These are phyloP conservation scores for Phytopythium litorale DNA, from an alignment of 352 stramenopile genomes.

Conservation along the genomic window DNA sequence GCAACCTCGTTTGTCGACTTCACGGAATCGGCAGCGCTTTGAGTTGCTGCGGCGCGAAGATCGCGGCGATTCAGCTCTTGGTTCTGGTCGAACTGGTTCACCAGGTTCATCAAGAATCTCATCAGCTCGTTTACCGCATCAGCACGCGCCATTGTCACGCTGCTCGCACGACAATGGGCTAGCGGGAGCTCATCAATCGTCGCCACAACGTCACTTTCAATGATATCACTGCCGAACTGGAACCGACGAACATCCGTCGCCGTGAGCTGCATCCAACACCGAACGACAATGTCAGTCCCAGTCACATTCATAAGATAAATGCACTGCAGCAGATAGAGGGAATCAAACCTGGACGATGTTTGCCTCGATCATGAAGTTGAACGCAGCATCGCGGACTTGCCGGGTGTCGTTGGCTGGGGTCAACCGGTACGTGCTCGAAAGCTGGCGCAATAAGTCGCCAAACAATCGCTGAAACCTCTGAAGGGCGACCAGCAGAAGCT, in stretches of 20 bases:
- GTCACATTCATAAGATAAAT: background rate
- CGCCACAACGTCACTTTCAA: constrained; percentile 32
- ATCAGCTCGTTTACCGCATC: constrained; percentile 41
- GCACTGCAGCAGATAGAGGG: background rate
- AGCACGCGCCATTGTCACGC: constrained; percentile 22
- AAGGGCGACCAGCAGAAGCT: constrained; percentile 31
- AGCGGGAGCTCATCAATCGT: constrained; percentile 36
- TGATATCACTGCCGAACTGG: constrained; percentile 3
- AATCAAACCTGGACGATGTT: constrained; percentile 35
- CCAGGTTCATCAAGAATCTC: constrained; percentile 35
- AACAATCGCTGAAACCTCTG: constrained; percentile 41
- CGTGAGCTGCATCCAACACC: constrained; percentile 9
- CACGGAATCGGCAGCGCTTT: background rate
- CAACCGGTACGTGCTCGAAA: constrained; percentile 43
- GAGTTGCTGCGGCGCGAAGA: background rate
- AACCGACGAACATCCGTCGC: constrained; percentile 11
- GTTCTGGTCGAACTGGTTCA: constrained; percentile 29
- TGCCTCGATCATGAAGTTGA: constrained; percentile 42
- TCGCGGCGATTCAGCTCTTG: constrained; percentile 1
- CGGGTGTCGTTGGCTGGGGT: constrained; percentile 30
- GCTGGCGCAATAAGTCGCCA: constrained; percentile 31
- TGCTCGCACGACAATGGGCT: constrained; percentile 20
- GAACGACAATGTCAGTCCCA: background rate
- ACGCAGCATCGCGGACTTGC: constrained; percentile 36
- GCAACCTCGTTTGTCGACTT: background rate